A percentile compares a stretch with the other conserved stretches of the same genome.
These are phyloP conservation scores for Penicillium argentinense DNA, from an alignment of 495 filamentous ascomycete genomes.

Conservation along the genomic window DNA sequence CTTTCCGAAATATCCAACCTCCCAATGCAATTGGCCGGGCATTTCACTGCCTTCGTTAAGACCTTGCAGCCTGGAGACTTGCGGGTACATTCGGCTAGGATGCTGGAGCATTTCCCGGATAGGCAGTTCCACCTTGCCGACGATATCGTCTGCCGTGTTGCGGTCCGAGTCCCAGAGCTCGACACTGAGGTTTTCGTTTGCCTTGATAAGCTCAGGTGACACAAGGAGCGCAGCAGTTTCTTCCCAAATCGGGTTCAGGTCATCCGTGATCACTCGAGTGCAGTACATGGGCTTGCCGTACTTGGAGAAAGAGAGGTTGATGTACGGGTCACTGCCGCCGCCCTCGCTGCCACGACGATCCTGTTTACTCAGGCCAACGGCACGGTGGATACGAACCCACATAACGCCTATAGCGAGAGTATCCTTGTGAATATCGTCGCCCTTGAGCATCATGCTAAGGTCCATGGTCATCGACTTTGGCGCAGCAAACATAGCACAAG, in stretches of 20 bases:
- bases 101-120: constrained; percentile 95
- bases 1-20: constrained; percentile 91
- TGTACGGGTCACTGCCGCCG: constrained; percentile 93
- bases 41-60: constrained; percentile 81
- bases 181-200: constrained; percentile 85
- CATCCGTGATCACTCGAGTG: constrained; percentile 90
- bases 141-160: constrained; percentile 86
- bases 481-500: constrained; percentile 86
- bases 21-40: constrained; percentile 94
- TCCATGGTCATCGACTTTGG: constrained; percentile 96
- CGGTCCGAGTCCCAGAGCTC: constrained; percentile 95
- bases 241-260: constrained; percentile 91
- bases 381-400: constrained; percentile 89
- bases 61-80: constrained; percentile 80
- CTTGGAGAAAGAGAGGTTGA: constrained; percentile 73
- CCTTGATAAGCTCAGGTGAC: constrained; percentile 85
- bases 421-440: constrained; percentile 89
- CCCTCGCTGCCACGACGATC: constrained; percentile 78
- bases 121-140: constrained; percentile 89
- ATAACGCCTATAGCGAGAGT: constrained; percentile 79
- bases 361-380: constrained; percentile 85
- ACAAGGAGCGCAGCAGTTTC: constrained; percentile 86
- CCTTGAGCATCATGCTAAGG: constrained; percentile 82
- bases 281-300: constrained; percentile 98
- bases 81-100: constrained; percentile 86